Conservation (phyloP, 768 basidiomycete species). For the Hygrocybe coccinea region DNA sequence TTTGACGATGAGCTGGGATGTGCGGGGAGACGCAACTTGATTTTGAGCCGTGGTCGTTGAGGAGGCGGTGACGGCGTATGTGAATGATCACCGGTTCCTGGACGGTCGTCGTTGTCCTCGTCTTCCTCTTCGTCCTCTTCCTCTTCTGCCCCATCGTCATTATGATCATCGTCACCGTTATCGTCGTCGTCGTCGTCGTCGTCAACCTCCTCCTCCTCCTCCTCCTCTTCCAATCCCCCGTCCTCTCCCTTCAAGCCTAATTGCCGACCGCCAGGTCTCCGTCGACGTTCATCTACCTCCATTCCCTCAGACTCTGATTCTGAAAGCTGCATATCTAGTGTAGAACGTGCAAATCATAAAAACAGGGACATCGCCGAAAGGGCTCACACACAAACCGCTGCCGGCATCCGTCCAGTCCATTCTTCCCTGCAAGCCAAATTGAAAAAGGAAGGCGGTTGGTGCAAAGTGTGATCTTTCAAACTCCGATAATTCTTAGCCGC, state of each 20-base stretch:
- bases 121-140: slow-evolving; percentile 34
- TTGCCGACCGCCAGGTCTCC: too few species aligned
- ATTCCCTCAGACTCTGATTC: slow-evolving; percentile 2
- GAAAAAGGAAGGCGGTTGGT: too few species aligned
- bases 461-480: too few species aligned
- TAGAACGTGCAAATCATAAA: not conserved
- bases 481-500: too few species aligned
- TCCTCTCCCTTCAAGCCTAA: too few species aligned
- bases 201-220: slow-evolving; percentile 31
- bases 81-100: slow-evolving; percentile 19
- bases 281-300: slow-evolving; percentile 21
- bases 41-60: slow-evolving; percentile 48
- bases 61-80: slow-evolving; percentile 28
- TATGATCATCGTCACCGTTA: slow-evolving; percentile 26
- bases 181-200: slow-evolving; percentile 37
- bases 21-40: slow-evolving; percentile 51
- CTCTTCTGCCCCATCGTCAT: slow-evolving; percentile 23
- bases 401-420: not conserved
- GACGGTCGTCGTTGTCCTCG: slow-evolving; percentile 32
- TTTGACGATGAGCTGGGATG: slow-evolving; percentile 25
- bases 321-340: slow-evolving; percentile 29
- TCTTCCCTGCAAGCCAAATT: too few species aligned
- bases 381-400: not conserved
- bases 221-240: slow-evolving; percentile 20
- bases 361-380: not conserved